A percentile compares a stretch with the other conserved stretches of the same genome.
Conservation (phyloP, 1,284 basidiomycete genomes). For the Rhodofomes roseus region DNA sequence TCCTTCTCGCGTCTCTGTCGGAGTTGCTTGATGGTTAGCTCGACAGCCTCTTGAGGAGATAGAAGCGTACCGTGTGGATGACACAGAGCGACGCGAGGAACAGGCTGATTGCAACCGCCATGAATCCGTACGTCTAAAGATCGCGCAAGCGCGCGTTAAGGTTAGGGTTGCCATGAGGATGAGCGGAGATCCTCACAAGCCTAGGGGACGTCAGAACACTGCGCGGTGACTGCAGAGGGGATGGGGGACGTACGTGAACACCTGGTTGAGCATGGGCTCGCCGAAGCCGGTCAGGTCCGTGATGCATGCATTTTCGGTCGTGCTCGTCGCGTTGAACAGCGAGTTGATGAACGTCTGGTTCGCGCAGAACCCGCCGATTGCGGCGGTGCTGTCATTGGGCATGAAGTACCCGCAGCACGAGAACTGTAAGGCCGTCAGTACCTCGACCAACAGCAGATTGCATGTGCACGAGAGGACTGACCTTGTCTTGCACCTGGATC, state of each 20-base stretch:
- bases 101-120: slow-evolving; percentile 71
- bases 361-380: slow-evolving; percentile 61
- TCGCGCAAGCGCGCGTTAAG: slow-evolving; percentile 2
- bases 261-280: slow-evolving; percentile 70
- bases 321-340: slow-evolving; percentile 39
- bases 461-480: background rate
- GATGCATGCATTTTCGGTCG: slow-evolving; percentile 48
- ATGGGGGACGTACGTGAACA: slow-evolving; percentile 65
- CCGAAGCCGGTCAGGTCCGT: slow-evolving; percentile 58
- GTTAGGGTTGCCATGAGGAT: slow-evolving; percentile 3
- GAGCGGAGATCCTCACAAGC: slow-evolving; percentile 14
- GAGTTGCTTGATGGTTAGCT: too few relatives aligned
- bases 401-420: slow-evolving; percentile 82
- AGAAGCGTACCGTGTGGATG: slow-evolving; percentile 64
- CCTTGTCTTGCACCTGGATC: slow-evolving; percentile 68
- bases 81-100: slow-evolving; percentile 79
- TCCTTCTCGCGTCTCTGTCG: slow-evolving; percentile 70
- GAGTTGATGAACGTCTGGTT: slow-evolving; percentile 46
- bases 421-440: slow-evolving; percentile 40
- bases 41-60: too few relatives aligned
- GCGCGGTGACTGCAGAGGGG: background rate
- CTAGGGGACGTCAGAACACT: slow-evolving; percentile 6
- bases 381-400: slow-evolving; percentile 52
- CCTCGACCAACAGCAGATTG: background rate
- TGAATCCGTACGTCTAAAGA: slow-evolving; percentile 68